Evolutionary conservation across 345 rosid species (phyloP), one percentile per base, ranked within the genome.

Genomic region (Syzygium aqueum): DNA sequence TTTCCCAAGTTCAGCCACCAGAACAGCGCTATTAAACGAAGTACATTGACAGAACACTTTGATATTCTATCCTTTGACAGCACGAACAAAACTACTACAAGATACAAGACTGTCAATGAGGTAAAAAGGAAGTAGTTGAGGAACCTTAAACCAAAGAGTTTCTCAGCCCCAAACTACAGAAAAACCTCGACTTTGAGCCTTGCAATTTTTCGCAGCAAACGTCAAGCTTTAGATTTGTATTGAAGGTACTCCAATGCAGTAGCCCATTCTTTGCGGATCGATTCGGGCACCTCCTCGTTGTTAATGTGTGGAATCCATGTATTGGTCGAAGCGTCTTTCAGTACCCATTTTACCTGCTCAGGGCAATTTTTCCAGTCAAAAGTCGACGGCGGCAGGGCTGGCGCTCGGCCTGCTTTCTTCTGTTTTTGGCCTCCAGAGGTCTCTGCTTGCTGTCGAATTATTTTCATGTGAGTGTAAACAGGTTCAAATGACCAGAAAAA

Each of bases 311-410:
- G 96, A 61, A 88, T 87, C 98, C 98, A 96, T 3, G 85, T 49
- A 86, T 91, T 93, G 15, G 84, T 86, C 10, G 86, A 85, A 49
- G 89, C 85, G 61, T 90, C 88, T 25, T 88, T 30, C 84, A 94
- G 87, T 22, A 87, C 87, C 99, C 99, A 96, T 90, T 87, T 91
- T 22, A 94, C 90, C 89, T 90, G 88, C 84, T 91, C 94, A 0
- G 98, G 98, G 59, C 91, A 91, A 67, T 91, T 91, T 7, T 30
- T 37, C 85, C 89, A 91, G 91, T 96, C 97, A 85, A 95, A 95
- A 51, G 77, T 89, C 77, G 83, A 54, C 7, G 86, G 59, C 23
- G 87, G 61, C 85, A 84, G 89, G 10, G 67, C n/a, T 23, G 86
- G 88, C n/a, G 84, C 78, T 16, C 49, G 50, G 73, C 89, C 77